Evolutionary conservation across 306 rosid genomes (phyloP), one percentile per base, ranked within the genome.

Genomic region (Potentilla sterilis): DNA sequence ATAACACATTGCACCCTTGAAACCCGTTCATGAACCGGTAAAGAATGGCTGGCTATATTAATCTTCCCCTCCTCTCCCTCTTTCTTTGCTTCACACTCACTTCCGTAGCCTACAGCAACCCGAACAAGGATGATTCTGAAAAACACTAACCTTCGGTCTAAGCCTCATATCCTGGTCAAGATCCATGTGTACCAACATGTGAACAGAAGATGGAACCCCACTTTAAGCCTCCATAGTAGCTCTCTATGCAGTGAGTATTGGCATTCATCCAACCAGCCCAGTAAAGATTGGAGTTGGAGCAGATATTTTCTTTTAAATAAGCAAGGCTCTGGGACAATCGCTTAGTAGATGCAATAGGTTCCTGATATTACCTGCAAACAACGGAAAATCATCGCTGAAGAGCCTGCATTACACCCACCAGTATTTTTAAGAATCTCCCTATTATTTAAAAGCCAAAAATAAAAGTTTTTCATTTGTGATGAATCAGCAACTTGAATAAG

Each of bases 141-240:
- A 72, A 40, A 4, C 15, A 1, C 4, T 1, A 8, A 80, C 70
- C 90, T 89, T 37, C 85, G 89, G 14, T 61, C 93, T 0, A 80
- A 34, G 81, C 14, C 93, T 2, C 78, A 88, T 66, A 38, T 90
- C 7, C 73, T 88, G 3, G 86, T 84, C 4, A 90, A 92, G 67
- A 59, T 87, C 28, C 19, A 16, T 15, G 19, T 13, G 54, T 48
- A 48, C n/a, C 2, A 48, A 48, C 6, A 48, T 48, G 54, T 15
- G n/a, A 48, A 48, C 4, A 48, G 7, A 48, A 4, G 7, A 15
- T 15, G n/a, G 19, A 48, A 48, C 54, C 15, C 54, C n/a, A 48
- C 54, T 14, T 48, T 15, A 14, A 15, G n/a, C n/a, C 52, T 48
- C 54, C 54, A 15, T 48, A 48, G 5, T 15, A 15, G 54, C 54